Evolutionary conservation across 2,329 filamentous ascomycete species (phyloP).

Genomic region (Nigrospora sphaerica): DNA sequence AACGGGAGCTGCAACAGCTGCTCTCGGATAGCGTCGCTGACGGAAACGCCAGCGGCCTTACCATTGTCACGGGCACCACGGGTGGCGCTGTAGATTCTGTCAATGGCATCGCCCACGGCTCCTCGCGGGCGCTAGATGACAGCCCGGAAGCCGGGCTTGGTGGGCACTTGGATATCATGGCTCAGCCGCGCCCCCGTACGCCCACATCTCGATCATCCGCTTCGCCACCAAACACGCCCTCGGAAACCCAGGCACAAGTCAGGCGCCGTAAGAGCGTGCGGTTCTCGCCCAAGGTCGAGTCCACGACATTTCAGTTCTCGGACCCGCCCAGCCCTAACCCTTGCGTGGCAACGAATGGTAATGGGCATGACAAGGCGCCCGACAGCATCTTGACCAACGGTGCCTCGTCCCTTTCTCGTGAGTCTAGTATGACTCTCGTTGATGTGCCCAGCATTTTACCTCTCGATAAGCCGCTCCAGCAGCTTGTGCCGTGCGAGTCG

Average conservation of each 20-base stretch:
- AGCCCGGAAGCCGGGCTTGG: background rate
- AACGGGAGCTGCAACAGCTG: slow-evolving; percentile 22
- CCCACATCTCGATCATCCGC: background rate
- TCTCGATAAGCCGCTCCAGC: background rate
- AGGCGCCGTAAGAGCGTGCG: slow-evolving; percentile 58
- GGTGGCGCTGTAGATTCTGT: no score
- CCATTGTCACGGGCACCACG: background rate
- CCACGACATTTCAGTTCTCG: slow-evolving; percentile 48
- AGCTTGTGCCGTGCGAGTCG: background rate
- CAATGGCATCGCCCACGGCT: background rate
- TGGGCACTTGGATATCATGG: background rate
- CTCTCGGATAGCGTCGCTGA: slow-evolving; percentile 9
- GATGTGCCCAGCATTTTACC: background rate
- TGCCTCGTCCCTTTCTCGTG: slow-evolving; percentile 6
- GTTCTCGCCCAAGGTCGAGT: slow-evolving; percentile 62
- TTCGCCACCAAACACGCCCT: slow-evolving; percentile 6
- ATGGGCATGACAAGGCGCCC: slow-evolving; percentile 7
- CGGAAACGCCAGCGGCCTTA: background rate
- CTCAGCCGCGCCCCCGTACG: background rate
- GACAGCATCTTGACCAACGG: slow-evolving; percentile 9
- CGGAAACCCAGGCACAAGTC: slow-evolving; percentile 5
- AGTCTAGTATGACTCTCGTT: background rate
- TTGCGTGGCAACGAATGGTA: slow-evolving; percentile 13
- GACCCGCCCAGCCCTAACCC: slow-evolving; percentile 44
- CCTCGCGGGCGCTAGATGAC: background rate